Conservation (phyloP, 2,329 filamentous ascomycete species). For the Diaporthe citriasiana region DNA sequence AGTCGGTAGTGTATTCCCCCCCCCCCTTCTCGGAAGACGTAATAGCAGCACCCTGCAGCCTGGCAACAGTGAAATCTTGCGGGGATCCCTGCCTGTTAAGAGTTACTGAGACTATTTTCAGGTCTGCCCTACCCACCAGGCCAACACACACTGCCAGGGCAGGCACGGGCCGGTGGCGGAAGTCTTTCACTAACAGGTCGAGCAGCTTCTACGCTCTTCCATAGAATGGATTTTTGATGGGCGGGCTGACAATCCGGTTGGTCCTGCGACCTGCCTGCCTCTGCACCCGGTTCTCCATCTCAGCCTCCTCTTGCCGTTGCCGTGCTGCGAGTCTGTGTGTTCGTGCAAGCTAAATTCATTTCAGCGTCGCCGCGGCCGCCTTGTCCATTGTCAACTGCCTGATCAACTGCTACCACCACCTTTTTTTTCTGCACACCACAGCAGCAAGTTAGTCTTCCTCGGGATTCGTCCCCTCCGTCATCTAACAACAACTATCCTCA, state of each 20-base stretch:
- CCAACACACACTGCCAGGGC: background rate
- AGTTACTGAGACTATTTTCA: conserved; percentile 1
- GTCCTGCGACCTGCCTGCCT: conserved; percentile 27
- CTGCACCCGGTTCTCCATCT: conserved; percentile 28
- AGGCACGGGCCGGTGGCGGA: background rate
- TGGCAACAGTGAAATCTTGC: conserved; percentile 13
- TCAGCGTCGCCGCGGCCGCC: conserved; percentile 21
- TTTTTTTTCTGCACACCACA: conserved; percentile 12
- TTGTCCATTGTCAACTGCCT: conserved; percentile 15
- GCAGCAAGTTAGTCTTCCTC: conserved; percentile 14
- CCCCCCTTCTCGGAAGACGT: conserved; percentile 17
- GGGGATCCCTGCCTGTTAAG: conserved; percentile 39
- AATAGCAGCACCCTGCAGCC: conserved; percentile 24
- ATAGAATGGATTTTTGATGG: conserved; percentile 37
- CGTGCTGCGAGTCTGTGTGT: conserved; percentile 16
- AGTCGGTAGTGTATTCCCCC: background rate
- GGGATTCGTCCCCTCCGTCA: background rate
- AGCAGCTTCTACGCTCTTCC: conserved; percentile 41
- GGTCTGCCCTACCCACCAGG: background rate
- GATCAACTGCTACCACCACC: background rate
- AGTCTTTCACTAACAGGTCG: conserved; percentile 38
- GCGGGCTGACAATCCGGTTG: conserved; percentile 37
- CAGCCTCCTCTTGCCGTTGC: conserved; percentile 40
- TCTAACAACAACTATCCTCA: background rate
- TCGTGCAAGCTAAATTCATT: conserved; percentile 34